Conservation (phyloP, 2,329 filamentous ascomycete species). For the Huntiella abstrusa region DNA sequence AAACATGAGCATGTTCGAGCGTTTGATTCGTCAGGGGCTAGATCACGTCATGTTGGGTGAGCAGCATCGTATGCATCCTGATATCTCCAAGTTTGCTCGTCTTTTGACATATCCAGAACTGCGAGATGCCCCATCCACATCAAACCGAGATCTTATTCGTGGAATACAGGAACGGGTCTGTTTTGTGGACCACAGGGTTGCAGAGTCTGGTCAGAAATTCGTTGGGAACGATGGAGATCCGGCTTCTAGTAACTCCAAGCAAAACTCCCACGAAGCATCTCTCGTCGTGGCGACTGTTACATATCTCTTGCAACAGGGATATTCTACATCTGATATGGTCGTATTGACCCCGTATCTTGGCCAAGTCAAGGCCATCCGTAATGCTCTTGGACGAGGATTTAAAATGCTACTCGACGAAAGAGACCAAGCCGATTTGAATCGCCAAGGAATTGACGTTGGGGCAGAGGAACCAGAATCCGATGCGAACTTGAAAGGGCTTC, state of each 20-base stretch:
- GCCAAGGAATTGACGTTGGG: slow-evolving; percentile 40
- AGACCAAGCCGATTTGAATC: slow-evolving; percentile 42
- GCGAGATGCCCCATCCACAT: slow-evolving; percentile 32
- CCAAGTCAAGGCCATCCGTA: slow-evolving; percentile 39
- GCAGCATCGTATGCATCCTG: slow-evolving; percentile 51
- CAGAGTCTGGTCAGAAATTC: slow-evolving; percentile 14
- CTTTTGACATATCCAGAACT: slow-evolving; percentile 44
- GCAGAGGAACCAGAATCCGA: slow-evolving; percentile 24
- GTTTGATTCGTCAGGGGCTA: slow-evolving; percentile 37
- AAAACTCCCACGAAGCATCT: slow-evolving; percentile 44
- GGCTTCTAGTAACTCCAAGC: slow-evolving; percentile 20
- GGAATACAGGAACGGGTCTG: slow-evolving; percentile 42
- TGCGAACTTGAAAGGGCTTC: slow-evolving; percentile 31
- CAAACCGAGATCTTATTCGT: slow-evolving; percentile 25
- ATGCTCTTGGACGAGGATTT: slow-evolving; percentile 33
- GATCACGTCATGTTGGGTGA: slow-evolving; percentile 33
- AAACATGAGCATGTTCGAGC: slow-evolving; percentile 43
- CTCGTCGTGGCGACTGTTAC: slow-evolving; percentile 47
- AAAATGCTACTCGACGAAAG: slow-evolving; percentile 51
- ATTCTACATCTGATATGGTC: slow-evolving; percentile 44
- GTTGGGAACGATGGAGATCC: slow-evolving; percentile 27
- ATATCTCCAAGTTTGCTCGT: slow-evolving; percentile 42
- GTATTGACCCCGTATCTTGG: slow-evolving; percentile 56
- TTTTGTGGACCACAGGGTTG: slow-evolving; percentile 41
- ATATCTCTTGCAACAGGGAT: slow-evolving; percentile 54